Base-by-base conservation (phyloP, 2,329 filamentous ascomycete species). In the Dothideomycetes sp. region DNA sequence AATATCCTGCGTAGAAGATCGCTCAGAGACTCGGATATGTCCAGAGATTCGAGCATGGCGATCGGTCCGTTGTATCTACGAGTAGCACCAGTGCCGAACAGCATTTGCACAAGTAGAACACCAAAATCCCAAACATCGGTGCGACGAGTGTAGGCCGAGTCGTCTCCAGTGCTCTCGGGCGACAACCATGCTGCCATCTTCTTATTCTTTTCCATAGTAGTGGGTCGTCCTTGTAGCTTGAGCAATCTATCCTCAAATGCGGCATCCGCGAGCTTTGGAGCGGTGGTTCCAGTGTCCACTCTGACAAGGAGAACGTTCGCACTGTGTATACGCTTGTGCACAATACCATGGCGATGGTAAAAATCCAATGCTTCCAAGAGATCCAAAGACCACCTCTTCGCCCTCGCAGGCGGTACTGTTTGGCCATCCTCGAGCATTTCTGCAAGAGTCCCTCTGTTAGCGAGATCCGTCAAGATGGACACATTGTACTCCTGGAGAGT, bases 51-150 rank as follows among this genome's bases (percentile, higher is more conserved):
- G 56, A 85, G 79, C 37, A 94, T 63, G 29, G 78, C 76, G 43
- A 74, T 76, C 1, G 89, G 88, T 1, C 86, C 93, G 12, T 80
- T 79, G 59, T 91, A 89, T 44, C 80, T 82, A 45, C 81, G 72
- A 13, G 82, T 69, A 5, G 86, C 75, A 49, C 86, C 78, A 23
- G 86, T 69, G 2, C 91, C 91, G 58, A 95, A 89, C 3, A 91
- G 74, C 86, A 96, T 95, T 58, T 98, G 89, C 27, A 94, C 62
- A 51, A 95, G 84, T 4, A 95, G 75, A 20, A 95, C 77, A 4
- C 91, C 91, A 53, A 98, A 78, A 50, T 95, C 84, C 91, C 91
- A 98, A 7, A 96, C 76, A 58, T 96, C 91, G 0, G 86, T 85
- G 59, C 94, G 94, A 53, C 63, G 81, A 70, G 59, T 82, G 44